Conservation (phyloP, 495 filamentous ascomycete species). For the Aspergillus avenaceus region DNA sequence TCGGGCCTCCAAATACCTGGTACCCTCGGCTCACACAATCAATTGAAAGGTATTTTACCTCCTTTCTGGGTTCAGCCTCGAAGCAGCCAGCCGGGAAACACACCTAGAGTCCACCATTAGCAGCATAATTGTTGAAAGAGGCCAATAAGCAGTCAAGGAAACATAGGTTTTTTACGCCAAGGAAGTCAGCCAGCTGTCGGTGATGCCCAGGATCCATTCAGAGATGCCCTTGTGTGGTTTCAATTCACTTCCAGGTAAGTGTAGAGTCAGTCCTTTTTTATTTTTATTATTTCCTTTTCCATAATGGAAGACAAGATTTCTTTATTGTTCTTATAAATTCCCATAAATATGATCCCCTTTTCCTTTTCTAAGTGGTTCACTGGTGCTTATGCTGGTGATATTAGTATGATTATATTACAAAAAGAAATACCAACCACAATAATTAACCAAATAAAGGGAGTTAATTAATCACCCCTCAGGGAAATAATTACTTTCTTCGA, state of each 20-base stretch:
- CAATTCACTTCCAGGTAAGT: background rate
- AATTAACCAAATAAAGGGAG: background rate
- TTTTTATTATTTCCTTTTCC: too few relatives aligned
- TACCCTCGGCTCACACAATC: background rate
- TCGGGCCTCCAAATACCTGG: too few relatives aligned
- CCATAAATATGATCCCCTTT: too few relatives aligned
- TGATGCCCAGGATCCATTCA: slow-evolving; percentile 10
- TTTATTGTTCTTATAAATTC: too few relatives aligned
- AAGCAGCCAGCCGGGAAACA: slow-evolving; percentile 6
- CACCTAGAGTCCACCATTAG: slow-evolving; percentile 8
- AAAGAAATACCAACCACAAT: background rate
- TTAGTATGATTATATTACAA: background rate
- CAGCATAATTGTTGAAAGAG: background rate
- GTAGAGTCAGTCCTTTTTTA: background rate
- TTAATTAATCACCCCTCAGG: background rate
- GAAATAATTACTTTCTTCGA: background rate
- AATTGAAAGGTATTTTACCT: background rate
- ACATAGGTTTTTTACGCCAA: slow-evolving; percentile 7
- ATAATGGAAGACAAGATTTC: too few relatives aligned
- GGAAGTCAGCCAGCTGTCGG: slow-evolving; percentile 7
- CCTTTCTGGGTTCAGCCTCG: background rate
- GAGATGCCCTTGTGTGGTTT: slow-evolving; percentile 5
- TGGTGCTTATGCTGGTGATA: too few relatives aligned
- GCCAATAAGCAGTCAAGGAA: slow-evolving; percentile 6
- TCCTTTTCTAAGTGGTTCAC: too few relatives aligned